Base-by-base conservation (phyloP, 1,139 yeast species). In the Blastobotrys buckinghamii region DNA sequence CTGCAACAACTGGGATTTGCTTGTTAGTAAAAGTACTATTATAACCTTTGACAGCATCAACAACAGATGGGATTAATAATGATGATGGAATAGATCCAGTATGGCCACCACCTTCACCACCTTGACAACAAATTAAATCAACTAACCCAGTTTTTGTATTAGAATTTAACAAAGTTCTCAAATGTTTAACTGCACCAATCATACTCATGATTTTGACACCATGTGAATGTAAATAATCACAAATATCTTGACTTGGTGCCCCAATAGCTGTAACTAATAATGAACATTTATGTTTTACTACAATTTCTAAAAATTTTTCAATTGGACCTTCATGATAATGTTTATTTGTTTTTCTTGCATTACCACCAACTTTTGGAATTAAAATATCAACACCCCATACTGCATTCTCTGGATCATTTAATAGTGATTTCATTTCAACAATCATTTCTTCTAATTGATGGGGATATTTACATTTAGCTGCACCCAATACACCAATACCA, bases 31-130 rank as follows among this genome's bases (percentile, higher is more conserved):
- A 45, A 20, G 54, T 55, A 12, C 58, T 53, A 40, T 53, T 58
- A 40, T 51, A 49, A 27, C 61, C 60, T 44, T 51, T 47, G 30
- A 55, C 60, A 1, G 74, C 69, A 17, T 71, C 65, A 39, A 74
- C 65, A 29, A 68, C 68, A 44, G 70, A 71, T 12, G 64, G 63
- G 48, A 71, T 73, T 17, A 50, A 50, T 9, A 49, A 49, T 9
- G 53, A 42, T 24, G 57, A 47, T 1, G 61, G 59, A 13, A 55
- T 50, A 19, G 54, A 47, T 0, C 78, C 79, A 35, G 79, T 61
- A 55, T 75, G 79, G 1, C 79, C 79, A 24, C 79, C 79, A 3
- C 79, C 79, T 56, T 75, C 79, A 50, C 67, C 71, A 2, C 79
- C 79, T 56, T 75, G 79, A 38, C 70, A 65, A 29, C 73, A 62